A percentile compares a stretch with the other conserved stretches of the same genome.
These are phyloP conservation scores for Vicia villosa DNA, from an alignment of 306 rosid genomes.

Conservation along the genomic window DNA sequence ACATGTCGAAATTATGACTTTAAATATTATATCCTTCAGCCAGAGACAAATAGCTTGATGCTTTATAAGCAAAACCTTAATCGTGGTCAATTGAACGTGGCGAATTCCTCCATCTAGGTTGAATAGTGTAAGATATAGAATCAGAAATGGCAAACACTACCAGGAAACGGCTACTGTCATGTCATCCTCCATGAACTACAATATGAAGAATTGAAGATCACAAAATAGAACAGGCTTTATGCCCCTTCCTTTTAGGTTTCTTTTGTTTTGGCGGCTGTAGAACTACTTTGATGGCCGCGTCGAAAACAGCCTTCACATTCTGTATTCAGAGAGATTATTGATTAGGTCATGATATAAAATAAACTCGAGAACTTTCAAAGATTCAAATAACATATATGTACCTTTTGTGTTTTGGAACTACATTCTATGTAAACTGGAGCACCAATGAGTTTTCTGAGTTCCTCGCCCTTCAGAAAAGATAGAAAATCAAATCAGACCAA, in stretches of 20 bases:
- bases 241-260: slow-evolving; percentile 80
- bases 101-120: slow-evolving; percentile 45
- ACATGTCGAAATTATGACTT: slow-evolving; percentile 48
- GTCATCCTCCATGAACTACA: slow-evolving; percentile 42
- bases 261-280: slow-evolving; percentile 93
- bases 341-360: slow-evolving; percentile 14
- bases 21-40: slow-evolving; percentile 60
- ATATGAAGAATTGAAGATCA: slow-evolving; percentile 46
- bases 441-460: slow-evolving; percentile 80
- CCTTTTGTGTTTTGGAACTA: slow-evolving; percentile 98
- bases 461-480: slow-evolving; percentile 75
- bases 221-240: slow-evolving; percentile 77
- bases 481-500: slow-evolving; percentile 37
- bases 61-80: slow-evolving; percentile 40
- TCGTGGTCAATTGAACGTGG: slow-evolving; percentile 48
- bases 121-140: slow-evolving; percentile 44
- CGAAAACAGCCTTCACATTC: slow-evolving; percentile 96
- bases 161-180: slow-evolving; percentile 52
- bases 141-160: slow-evolving; percentile 47
- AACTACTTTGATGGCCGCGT: slow-evolving; percentile 92
- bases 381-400: slow-evolving; percentile 41
- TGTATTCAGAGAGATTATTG: slow-evolving; percentile 40
- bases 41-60: slow-evolving; percentile 47
- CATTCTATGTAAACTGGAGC: slow-evolving; percentile 89
- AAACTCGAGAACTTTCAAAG: slow-evolving; percentile 4